Evolutionary conservation across 2,329 filamentous ascomycete genomes (phyloP), one percentile per base, ranked within the genome.

Genomic region (Xylariaceae sp.): DNA sequence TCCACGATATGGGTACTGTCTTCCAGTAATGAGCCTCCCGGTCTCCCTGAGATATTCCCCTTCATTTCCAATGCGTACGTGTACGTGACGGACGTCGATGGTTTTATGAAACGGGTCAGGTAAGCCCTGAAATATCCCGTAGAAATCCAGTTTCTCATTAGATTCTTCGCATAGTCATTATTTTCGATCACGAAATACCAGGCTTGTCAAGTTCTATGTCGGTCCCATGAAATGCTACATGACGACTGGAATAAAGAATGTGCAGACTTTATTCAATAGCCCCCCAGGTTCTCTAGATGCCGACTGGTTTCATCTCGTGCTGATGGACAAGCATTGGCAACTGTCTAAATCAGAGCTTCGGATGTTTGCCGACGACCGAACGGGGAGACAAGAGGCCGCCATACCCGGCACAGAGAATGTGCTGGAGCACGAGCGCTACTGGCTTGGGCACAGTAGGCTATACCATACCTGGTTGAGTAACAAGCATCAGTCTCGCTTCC

Each of bases 351-450:
- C 38, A 4, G 56, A 61, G 22, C 10, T 55, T 8, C 22, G 19
- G 8, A 47, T 37, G 16, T 58, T 54, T 25, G 33, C 7, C 3
- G 33, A 37, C 6, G 57, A 60, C 25, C 36, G 22, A 7, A 45
- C 53, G 1, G 58, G 57, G 0, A 42, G 53, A 2, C 14, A 12
- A 2, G 54, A 48, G 23, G 33, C 38, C 0, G 57, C 60, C 0
- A 33, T 32, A 1, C 48, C 53, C 0, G 59, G 56, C 1, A 46
- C 29, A 8, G 57, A 58, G 20, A 14, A 42, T 6, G 32, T 48
- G 0, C 48, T 56, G 0, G 22, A 37, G 1, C 37, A 49, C 3
- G 11, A 59, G 19, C 50, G 63, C 6, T 45, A 52, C 12, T 65
- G 62, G 61, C 37, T 43, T 2, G 25, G 20, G 2, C 42, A 47